phyloP scores from a whole-genome alignment of 78 protist genomes.

The Monosiga brevicollis region DNA sequence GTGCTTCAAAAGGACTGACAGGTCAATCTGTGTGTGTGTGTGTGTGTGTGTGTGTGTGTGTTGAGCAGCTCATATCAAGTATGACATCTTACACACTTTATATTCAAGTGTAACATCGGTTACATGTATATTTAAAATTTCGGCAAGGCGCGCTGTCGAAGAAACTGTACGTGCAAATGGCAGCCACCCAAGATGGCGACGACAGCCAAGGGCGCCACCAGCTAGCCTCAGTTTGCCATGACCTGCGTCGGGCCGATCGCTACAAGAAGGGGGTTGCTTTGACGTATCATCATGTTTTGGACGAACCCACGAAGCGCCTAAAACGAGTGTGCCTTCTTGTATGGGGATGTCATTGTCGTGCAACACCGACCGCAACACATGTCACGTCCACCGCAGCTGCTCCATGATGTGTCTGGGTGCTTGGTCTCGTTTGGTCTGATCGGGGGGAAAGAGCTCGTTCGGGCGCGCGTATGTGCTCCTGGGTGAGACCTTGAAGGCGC shows the following conservation, averaged over 20 bases:
- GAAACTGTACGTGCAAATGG: neutral
- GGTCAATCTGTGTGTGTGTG: neutral
- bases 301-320: too few species aligned
- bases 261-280: too few species aligned
- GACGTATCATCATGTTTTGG: too few species aligned
- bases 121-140: neutral
- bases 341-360: too few species aligned
- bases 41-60: neutral
- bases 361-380: too few species aligned
- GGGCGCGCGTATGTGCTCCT: too few species aligned
- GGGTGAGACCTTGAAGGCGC: neutral
- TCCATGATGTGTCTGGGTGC: too few species aligned
- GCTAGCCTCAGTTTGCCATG: neutral
- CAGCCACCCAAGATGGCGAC: neutral
- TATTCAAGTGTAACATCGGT: neutral
- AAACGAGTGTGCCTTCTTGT: too few species aligned
- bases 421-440: too few species aligned
- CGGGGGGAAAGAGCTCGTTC: too few species aligned
- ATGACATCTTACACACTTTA: neutral
- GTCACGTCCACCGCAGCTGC: too few species aligned
- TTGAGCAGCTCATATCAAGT: neutral
- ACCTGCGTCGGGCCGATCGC: too few species aligned
- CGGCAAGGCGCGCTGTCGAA: neutral
- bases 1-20: neutral
- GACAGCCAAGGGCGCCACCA: neutral